Conservation (phyloP, 257 asterid species). For the Nicotiana tabacum region DNA sequence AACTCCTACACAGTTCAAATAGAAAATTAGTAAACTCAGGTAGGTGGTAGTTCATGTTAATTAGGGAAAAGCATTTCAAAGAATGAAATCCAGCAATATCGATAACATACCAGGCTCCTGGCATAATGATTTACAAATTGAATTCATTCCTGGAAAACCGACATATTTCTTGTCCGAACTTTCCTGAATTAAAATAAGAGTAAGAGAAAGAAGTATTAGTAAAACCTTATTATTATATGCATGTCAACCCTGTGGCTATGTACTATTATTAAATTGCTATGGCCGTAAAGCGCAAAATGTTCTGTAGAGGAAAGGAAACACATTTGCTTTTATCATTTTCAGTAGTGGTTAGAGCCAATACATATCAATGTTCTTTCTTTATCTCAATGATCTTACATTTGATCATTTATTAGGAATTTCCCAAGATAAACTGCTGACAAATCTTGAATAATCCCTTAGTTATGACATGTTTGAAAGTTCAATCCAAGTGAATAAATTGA, state of each 20-base stretch:
- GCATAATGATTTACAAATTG: constrained; percentile 71
- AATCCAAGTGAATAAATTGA: neutral
- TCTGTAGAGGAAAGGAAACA: neutral
- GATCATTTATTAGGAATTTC: neutral
- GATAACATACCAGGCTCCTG: constrained; percentile 58
- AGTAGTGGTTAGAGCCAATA: neutral
- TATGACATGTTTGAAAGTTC: neutral
- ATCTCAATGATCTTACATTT: neutral
- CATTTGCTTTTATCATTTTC: neutral
- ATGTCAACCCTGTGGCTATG: neutral
- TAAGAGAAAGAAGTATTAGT: constrained; percentile 10
- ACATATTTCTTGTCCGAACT: constrained; percentile 58
- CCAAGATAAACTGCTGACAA: neutral
- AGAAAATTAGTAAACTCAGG: neutral
- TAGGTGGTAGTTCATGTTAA: neutral
- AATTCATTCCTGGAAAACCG: constrained; percentile 92
- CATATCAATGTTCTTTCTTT: neutral
- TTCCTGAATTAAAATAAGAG: constrained; percentile 44
- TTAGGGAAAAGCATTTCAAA: neutral
- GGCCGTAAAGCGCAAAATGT: neutral
- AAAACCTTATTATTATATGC: neutral
- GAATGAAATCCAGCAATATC: neutral
- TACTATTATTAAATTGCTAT: neutral
- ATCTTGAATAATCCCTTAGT: neutral
- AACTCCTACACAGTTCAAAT: constrained; percentile 41